Evolutionary conservation across 768 basidiomycete genomes (phyloP).

Genomic region (Tylopilus plumbeoviolaceoides): DNA sequence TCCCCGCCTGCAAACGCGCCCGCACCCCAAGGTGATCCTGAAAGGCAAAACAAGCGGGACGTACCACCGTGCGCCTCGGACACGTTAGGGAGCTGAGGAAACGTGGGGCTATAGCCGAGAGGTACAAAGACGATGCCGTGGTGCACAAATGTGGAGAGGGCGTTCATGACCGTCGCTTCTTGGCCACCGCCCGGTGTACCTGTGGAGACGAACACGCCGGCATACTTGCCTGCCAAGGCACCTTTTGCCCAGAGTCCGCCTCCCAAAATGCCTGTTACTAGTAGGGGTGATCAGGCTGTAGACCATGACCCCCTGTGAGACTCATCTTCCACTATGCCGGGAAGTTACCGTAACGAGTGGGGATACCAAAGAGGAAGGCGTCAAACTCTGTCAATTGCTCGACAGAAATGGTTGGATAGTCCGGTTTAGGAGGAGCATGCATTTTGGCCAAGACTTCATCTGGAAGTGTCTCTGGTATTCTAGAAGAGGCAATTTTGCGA

Average conservation of each 20-base stretch:
- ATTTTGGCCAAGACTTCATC: slow-evolving; percentile 62
- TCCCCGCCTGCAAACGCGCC: slow-evolving; percentile 49
- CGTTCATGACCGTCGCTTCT: slow-evolving; percentile 49
- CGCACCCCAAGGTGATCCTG: slow-evolving; percentile 79
- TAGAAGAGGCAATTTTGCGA: slow-evolving; percentile 23
- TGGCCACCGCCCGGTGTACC: slow-evolving; percentile 75
- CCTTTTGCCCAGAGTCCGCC: slow-evolving; percentile 62
- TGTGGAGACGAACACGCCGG: slow-evolving; percentile 70
- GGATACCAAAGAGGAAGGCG: slow-evolving; percentile 43
- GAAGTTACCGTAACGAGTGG: slow-evolving; percentile 44
- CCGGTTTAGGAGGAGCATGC: slow-evolving; percentile 64
- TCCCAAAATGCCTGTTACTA: slow-evolving; percentile 75
- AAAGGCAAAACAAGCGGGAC: slow-evolving; percentile 16
- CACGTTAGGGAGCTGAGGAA: slow-evolving; percentile 40
- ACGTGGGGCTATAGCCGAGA: slow-evolving; percentile 55
- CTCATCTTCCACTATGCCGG: slow-evolving; percentile 60
- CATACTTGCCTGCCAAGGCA: slow-evolving; percentile 68
- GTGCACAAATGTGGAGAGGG: slow-evolving; percentile 60
- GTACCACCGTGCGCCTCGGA: slow-evolving; percentile 54
- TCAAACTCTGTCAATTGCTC: slow-evolving; percentile 21
- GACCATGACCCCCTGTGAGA: neutral
- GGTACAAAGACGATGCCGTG: slow-evolving; percentile 73
- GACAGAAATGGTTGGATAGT: slow-evolving; percentile 38
- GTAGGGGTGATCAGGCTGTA: neutral
- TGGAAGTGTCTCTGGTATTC: slow-evolving; percentile 77